A percentile compares a stretch with the other conserved stretches of the same genome.
Evolutionary conservation across 345 rosid species (phyloP).

Genomic region (Salix arbutifolia): DNA sequence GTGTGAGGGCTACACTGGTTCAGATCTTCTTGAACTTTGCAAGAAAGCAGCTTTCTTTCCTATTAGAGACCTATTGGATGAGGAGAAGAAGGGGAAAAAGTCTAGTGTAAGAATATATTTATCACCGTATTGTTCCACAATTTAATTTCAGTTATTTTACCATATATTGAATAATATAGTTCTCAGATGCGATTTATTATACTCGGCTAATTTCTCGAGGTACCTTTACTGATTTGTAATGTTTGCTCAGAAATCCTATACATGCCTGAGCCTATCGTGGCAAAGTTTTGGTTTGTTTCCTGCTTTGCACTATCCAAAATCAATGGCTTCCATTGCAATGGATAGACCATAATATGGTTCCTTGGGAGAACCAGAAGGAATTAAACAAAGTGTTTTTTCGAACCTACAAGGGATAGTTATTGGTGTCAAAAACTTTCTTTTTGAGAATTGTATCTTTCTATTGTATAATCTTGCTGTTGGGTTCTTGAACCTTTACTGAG

Average conservation of each 20-base stretch:
- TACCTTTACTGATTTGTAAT: background rate
- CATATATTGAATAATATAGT: background rate
- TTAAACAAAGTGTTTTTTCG: no score
- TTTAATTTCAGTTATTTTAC: no score
- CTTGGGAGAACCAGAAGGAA: background rate
- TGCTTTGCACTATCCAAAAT: background rate
- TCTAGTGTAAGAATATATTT: conserved; percentile 45
- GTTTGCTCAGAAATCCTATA: background rate
- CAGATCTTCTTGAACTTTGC: conserved; percentile 94
- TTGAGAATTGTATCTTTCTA: background rate
- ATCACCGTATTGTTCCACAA: background rate
- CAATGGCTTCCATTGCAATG: background rate
- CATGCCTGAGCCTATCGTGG: background rate
- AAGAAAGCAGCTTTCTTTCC: conserved; percentile 94
- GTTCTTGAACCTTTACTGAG: background rate
- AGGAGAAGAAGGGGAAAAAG: conserved; percentile 74
- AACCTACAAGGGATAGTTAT: background rate
- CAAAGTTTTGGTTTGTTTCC: background rate
- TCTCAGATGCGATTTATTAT: background rate
- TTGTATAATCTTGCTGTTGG: background rate
- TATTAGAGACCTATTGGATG: conserved; percentile 71
- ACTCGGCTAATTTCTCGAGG: background rate
- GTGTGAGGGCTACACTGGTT: conserved; percentile 84
- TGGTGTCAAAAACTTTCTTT: background rate
- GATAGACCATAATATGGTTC: background rate